Evolutionary conservation across 2,329 filamentous ascomycete species (phyloP), one percentile per base, ranked within the genome.

Genomic region (Corinectria fuckeliana): DNA sequence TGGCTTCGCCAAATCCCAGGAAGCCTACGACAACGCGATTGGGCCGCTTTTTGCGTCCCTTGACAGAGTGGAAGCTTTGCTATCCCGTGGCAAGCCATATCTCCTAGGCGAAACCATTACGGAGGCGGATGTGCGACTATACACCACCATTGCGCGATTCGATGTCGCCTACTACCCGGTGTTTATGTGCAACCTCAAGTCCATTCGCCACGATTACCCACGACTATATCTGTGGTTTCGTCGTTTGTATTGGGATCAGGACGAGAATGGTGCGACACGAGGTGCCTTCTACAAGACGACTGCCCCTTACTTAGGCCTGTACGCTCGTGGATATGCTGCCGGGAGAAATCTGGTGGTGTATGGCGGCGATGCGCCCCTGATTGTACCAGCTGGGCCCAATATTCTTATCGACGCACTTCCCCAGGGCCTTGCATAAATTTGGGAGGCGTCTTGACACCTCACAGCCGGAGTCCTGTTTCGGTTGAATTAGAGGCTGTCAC

Each of bases 111-210:
- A 84, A 3, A 64, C 80, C 48, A 76, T 92, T 56, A 91, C 89
- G 1, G 90, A 92, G 71, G 86, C 87, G 0, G 90, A 92, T 68
- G 81, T 92, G 32, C 79, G 89, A 9, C 76, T 91, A 13, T 91
- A 83, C 71, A 85, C 87, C 1, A 91, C 88, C 0, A 82, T 91
- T 36, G 76, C 83, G 11, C 83, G 89, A 3, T 92, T 92, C 67
- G 90, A 93, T 63, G 78, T 84, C 1, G 88, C 87, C 0, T 92
- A 91, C 64, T 80, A 88, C 34, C 82, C 87, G 62, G 83, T 89
- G 26, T 89, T 91, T 69, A 79, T 82, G 67, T 89, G 86, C 66
- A 90, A 89, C 61, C 68, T 88, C 16, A 85, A 82, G 67, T 86
- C 84, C 68, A 86, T 90, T 58, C 77, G 86, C 3, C 80, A 87